Base-by-base conservation (phyloP, 2,329 filamentous ascomycete species). In the Aspergillus hiratsukae region DNA sequence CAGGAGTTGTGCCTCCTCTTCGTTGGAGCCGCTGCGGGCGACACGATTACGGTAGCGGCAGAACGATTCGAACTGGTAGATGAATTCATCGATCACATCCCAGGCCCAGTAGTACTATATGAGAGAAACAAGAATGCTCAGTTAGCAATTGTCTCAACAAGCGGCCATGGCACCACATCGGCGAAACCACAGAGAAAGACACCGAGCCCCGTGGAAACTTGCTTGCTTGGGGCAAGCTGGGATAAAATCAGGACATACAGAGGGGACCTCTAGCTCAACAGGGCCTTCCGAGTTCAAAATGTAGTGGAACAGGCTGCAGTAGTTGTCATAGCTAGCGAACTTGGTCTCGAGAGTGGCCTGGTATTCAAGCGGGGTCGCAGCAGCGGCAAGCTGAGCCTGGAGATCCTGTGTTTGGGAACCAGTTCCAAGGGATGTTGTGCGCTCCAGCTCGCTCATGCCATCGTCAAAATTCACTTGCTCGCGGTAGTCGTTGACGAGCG, bases 61-160 rank as follows among this genome's bases (percentile, higher is more conserved):
- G 83, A 99, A 99, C 58, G 92, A 95, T 83, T 99, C 97, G 83
- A 99, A 99, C 77, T 99, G 94, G 82, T 99, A 99, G 80, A 99
- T 97, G 81, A 99, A 99, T 78, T 99, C 94, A 77, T 99, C 94
- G 78, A 99, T 97, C 66, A 97, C 93, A 76, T 99, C 94, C 94
- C 94, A 99, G 45, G 94, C 94, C 94, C 94, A 99, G 81, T 93
- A 97, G 80, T 96, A 95, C 91, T 97, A 74, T 58, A 58, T 7
- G 35, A 35, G 31, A 48, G 28, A 40, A 50, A 27, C 19, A 52
- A 27, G 14, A 11, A 25, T 23, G 11, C 21, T 10, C 23, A 37
- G 40, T 49, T 46, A 54, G 52, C 52, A 54, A 23, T 35, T 17
- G 27, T 35, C 27, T 19, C 25, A 49, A 51, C 28, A 51, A 51